A percentile compares a stretch with the other conserved stretches of the same genome.
These are phyloP conservation scores for Lasiosphaeria ovina DNA, from an alignment of 495 filamentous ascomycete species.

Conservation along the genomic window DNA sequence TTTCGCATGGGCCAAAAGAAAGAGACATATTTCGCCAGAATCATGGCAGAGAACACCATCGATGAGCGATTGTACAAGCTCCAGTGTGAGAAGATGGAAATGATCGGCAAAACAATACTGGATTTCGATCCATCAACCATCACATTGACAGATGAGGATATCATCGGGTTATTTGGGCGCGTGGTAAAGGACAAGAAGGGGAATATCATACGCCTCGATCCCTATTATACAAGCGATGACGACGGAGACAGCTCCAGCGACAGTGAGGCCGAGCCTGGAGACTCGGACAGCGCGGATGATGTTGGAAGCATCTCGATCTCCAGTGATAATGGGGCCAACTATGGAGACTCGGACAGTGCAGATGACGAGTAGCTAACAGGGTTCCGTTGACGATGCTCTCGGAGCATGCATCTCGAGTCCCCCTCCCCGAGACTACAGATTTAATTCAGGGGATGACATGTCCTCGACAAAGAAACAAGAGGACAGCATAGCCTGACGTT, in stretches of 20 bases:
- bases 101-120: constrained; percentile 6
- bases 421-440: too few relatives aligned
- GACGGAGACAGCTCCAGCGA: constrained; percentile 1
- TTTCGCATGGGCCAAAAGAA: constrained; percentile 36
- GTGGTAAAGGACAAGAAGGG: constrained; percentile 1
- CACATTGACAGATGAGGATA: not conserved
- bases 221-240: constrained; percentile 8
- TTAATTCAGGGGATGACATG: too few relatives aligned
- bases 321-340: too few relatives aligned
- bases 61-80: constrained; percentile 36
- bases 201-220: not conserved
- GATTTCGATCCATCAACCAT: constrained; percentile 2
- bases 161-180: constrained; percentile 3
- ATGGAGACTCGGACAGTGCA: too few relatives aligned
- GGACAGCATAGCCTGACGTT: too few relatives aligned
- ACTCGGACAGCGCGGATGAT: too few relatives aligned
- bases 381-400: too few relatives aligned
- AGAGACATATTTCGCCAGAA: constrained; percentile 29
- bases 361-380: too few relatives aligned
- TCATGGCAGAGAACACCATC: constrained; percentile 28
- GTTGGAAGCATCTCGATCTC: too few relatives aligned
- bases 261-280: not conserved
- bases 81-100: constrained; percentile 32
- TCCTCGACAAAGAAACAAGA: too few relatives aligned
- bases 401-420: too few relatives aligned